Evolutionary conservation across 1,139 yeast genomes (phyloP), one percentile per base, ranked within the genome.

Genomic region (Lodderomyces orthopsilosis): DNA sequence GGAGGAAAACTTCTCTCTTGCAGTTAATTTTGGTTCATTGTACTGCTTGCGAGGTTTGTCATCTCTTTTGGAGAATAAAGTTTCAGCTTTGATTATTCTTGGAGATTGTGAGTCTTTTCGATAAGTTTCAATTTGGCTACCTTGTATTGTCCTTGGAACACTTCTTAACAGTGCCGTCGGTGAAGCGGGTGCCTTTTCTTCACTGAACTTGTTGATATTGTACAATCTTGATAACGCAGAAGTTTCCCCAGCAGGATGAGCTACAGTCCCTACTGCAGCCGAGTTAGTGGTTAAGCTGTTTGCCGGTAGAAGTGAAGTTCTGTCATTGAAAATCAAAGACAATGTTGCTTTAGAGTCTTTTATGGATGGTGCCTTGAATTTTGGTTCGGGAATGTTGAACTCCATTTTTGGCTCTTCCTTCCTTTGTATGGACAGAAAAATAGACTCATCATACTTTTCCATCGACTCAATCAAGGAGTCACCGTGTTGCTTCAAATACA

Each of bases 301-400:
- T 22, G 47, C 41, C 1, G 63, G 60, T 6, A 47, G 40, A 22
- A 55, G 41, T 3, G 50, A 45, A n/a, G 58, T 49, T 21, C 52
- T 49, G 24, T 44, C 46, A 32, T 53, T 57, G 41, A 59, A 57
- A 37, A 65, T 62, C 27, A 65, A 54, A 2, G 67, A 58, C 12
- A 66, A 55, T 1, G 68, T 57, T 6, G 63, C 62, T 4, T 50
- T 48, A 9, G 61, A 51, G 43, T 61, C 53, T 37, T 53, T 53
- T 3, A 50, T 28, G 5, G 13, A 18, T 2, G 52, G 48, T 14
- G 51, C 40, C 39, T 44, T 42, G 19, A 44, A 42, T 30, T 44
- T 47, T 3, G 46, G 79, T 78, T 55, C 87, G 82, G 3, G 96
- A 85, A 58, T 88, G 79, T 4, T 85, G 12, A 40, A 17, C 15